phyloP scores from a whole-genome alignment of 78 protist species.

The Creolimax fragrantissima region DNA sequence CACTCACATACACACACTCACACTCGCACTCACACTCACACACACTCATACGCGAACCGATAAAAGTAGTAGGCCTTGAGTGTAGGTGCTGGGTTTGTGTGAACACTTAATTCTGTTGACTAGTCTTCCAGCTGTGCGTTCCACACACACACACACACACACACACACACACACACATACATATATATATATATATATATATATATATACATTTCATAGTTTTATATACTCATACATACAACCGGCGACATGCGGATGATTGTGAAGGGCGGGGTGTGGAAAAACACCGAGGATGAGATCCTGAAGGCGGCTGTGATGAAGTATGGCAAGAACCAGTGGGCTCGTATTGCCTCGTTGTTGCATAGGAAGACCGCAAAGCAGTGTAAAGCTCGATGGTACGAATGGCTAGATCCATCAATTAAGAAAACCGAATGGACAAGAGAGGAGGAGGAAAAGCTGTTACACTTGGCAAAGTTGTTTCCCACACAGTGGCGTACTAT shows the following conservation, averaged over 20 bases:
- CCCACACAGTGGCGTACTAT: slow-evolving; percentile 97
- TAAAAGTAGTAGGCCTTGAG: background rate
- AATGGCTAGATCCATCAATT: slow-evolving; percentile 98
- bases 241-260: slow-evolving; percentile 31
- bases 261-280: slow-evolving; percentile 96
- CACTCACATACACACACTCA: background rate
- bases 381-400: slow-evolving; percentile 96
- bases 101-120: background rate
- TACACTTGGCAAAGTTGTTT: slow-evolving; percentile 92
- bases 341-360: slow-evolving; percentile 89
- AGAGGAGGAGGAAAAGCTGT: slow-evolving; percentile 98
- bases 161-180: background rate
- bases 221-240: background rate
- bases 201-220: background rate
- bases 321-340: slow-evolving; percentile 93
- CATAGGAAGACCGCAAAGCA: slow-evolving; percentile 93
- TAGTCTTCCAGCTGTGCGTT: background rate
- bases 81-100: background rate
- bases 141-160: background rate
- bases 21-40: background rate
- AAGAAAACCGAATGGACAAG: slow-evolving; percentile 98
- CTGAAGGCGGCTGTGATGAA: slow-evolving; percentile 99
- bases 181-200: background rate
- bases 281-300: slow-evolving; percentile 96
- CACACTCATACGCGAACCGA: background rate